These are phyloP conservation scores for Gynochthodes officinalis DNA, from an alignment of 257 asterid genomes.

Conservation along the genomic window DNA sequence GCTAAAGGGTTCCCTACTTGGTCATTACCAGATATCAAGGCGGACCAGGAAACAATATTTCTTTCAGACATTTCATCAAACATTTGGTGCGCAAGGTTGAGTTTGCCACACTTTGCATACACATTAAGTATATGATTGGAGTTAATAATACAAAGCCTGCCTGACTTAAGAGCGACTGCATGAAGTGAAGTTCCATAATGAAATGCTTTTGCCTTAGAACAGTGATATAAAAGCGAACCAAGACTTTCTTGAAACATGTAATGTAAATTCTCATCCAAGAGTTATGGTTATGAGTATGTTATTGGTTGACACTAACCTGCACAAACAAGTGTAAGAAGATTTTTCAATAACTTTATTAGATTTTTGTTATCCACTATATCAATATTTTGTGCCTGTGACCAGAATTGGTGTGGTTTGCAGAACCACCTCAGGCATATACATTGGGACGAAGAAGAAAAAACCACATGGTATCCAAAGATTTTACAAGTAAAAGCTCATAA, in stretches of 20 bases:
- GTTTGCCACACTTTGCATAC: conserved; percentile 64
- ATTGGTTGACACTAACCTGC: conserved; percentile 3
- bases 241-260: conserved; percentile 41
- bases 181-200: conserved; percentile 47
- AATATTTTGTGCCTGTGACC: not conserved
- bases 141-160: conserved; percentile 28
- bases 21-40: conserved; percentile 65
- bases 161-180: conserved; percentile 56
- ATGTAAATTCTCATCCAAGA: conserved; percentile 5
- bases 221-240: conserved; percentile 48
- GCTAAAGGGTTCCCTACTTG: conserved; percentile 39
- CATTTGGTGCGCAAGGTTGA: conserved; percentile 42
- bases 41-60: conserved; percentile 68
- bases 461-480: too few relatives aligned
- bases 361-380: not conserved
- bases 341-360: not conserved
- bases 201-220: conserved; percentile 50
- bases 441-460: too few relatives aligned
- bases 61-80: conserved; percentile 56
- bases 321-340: not conserved
- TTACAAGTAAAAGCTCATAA: too few relatives aligned
- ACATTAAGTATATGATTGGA: conserved; percentile 59
- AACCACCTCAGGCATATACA: not conserved
- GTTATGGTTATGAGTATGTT: not conserved
- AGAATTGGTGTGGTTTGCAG: not conserved